phyloP scores from a whole-genome alignment of 2,329 filamentous ascomycete species.

The Cyphellophora europaea region DNA sequence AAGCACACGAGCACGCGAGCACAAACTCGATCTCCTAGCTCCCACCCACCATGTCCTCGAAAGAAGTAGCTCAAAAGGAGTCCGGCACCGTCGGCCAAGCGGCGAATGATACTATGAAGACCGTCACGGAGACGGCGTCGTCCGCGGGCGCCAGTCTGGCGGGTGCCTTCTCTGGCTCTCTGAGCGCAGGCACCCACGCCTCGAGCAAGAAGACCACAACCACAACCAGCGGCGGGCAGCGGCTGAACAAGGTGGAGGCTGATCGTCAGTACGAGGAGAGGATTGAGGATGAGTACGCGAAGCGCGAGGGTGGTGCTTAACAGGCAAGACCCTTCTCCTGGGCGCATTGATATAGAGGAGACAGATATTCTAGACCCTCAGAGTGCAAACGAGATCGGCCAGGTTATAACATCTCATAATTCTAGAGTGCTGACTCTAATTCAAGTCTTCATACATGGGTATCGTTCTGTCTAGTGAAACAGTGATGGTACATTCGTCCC shows the following conservation, averaged over 20 bases:
- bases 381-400: neutral
- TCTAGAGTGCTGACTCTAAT: too few relatives aligned
- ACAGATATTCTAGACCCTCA: too few relatives aligned
- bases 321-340: too few relatives aligned
- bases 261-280: slow-evolving; percentile 35
- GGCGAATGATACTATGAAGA: neutral
- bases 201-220: slow-evolving; percentile 17
- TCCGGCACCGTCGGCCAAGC: neutral
- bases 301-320: slow-evolving; percentile 20
- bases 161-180: slow-evolving; percentile 14
- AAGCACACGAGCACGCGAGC: neutral
- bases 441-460: too few relatives aligned
- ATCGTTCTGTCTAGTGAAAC: neutral
- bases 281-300: slow-evolving; percentile 39
- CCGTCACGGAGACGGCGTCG: neutral
- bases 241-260: slow-evolving; percentile 26
- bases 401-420: neutral
- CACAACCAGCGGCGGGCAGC: slow-evolving; percentile 7
- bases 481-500: too few relatives aligned
- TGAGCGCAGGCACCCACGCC: slow-evolving; percentile 12
- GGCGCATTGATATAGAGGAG: too few relatives aligned
- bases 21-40: neutral
- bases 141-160: slow-evolving; percentile 2
- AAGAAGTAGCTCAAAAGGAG: slow-evolving; percentile 1
- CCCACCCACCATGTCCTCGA: slow-evolving; percentile 1